Percentiles rank a stretch among this genome's conserved stretches.
These are phyloP conservation scores for Sphagnum contortum DNA, from an alignment of 225 moss, liverwort and hornwort species.

Conservation along the genomic window DNA sequence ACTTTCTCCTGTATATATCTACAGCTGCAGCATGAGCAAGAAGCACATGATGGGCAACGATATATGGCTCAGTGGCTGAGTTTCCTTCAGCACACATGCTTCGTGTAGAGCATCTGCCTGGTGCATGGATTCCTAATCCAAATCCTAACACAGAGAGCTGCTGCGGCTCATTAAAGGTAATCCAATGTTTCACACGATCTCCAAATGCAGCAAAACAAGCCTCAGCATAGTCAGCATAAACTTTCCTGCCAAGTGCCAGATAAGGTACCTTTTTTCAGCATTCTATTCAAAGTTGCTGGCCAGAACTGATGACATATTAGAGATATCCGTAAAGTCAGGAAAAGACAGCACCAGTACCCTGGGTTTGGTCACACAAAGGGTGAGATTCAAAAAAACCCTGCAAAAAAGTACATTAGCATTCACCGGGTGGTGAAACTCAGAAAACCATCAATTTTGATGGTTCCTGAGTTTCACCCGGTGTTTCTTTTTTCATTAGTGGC, in stretches of 20 bases:
- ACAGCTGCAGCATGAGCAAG: conserved; percentile 71
- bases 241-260: conserved; percentile 33
- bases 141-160: conserved; percentile 60
- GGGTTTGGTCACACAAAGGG: too few relatives aligned
- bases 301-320: too few relatives aligned
- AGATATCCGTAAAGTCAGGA: too few relatives aligned
- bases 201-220: conserved; percentile 73
- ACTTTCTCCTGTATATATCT: conserved; percentile 62
- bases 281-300: too few relatives aligned
- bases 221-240: conserved; percentile 59
- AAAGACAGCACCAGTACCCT: too few relatives aligned
- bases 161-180: conserved; percentile 87
- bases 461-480: too few relatives aligned
- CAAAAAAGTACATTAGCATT: too few relatives aligned
- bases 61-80: conserved; percentile 70
- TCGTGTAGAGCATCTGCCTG: conserved; percentile 69
- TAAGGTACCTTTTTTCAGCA: too few relatives aligned
- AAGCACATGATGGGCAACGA: conserved; percentile 62
- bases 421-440: too few relatives aligned
- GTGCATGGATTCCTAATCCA: conserved; percentile 59
- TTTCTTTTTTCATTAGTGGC: too few relatives aligned
- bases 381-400: too few relatives aligned
- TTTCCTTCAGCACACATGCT: conserved; percentile 42
- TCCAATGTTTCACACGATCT: conserved; percentile 89
- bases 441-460: too few relatives aligned